Conservation (phyloP, 1,284 basidiomycete genomes). For the Leccinum griseonigrum region DNA sequence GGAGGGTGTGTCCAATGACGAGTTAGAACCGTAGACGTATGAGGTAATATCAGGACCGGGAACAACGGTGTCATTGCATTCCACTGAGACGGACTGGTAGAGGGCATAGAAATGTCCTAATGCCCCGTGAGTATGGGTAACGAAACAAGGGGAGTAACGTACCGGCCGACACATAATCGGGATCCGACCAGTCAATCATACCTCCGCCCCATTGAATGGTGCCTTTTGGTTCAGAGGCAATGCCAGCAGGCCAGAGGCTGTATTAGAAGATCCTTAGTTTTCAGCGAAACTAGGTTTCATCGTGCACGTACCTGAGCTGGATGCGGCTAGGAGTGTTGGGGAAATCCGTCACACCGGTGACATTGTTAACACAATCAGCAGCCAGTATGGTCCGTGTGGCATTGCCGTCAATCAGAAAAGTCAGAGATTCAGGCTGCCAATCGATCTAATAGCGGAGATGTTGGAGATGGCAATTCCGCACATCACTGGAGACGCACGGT, state of each 20-base stretch:
- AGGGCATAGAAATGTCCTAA: constrained; percentile 60
- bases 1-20: constrained; percentile 47
- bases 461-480: not conserved
- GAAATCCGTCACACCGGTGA: constrained; percentile 54
- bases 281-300: not conserved
- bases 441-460: constrained; percentile 50
- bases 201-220: constrained; percentile 76
- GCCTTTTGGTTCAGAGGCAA: constrained; percentile 54
- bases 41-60: constrained; percentile 48
- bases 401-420: constrained; percentile 69
- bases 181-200: constrained; percentile 74
- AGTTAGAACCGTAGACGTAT: constrained; percentile 61
- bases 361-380: constrained; percentile 49
- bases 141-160: not conserved
- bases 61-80: constrained; percentile 51
- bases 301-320: constrained; percentile 58
- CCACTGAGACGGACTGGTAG: constrained; percentile 55
- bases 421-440: constrained; percentile 69
- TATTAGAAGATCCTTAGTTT: not conserved
- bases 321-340: constrained; percentile 77
- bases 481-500: constrained; percentile 46
- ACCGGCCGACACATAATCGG: constrained; percentile 68
- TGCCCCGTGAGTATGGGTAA: constrained; percentile 1
- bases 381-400: constrained; percentile 66
- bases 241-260: constrained; percentile 79